phyloP scores from a whole-genome alignment of 345 rosid genomes.

The Aquilaria yunnanensis region DNA sequence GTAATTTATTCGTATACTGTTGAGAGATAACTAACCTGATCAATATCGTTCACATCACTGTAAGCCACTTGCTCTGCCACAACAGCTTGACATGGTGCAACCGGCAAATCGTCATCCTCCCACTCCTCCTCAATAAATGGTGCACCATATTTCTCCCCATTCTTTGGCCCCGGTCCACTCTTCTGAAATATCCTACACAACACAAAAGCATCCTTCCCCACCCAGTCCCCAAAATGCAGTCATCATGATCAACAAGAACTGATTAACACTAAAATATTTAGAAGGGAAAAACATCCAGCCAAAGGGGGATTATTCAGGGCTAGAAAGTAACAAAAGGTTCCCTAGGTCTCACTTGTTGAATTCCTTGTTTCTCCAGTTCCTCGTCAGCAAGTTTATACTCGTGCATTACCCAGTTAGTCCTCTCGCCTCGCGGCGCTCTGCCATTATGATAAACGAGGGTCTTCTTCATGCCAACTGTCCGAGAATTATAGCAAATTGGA shows the following conservation, averaged over 20 bases:
- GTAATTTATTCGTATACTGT: too few relatives aligned
- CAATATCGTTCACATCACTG: slow-evolving; percentile 43
- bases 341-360: slow-evolving; percentile 51
- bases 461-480: slow-evolving; percentile 87
- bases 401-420: slow-evolving; percentile 97
- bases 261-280: background rate
- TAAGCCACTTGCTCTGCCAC: slow-evolving; percentile 31
- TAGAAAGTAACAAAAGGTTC: background rate
- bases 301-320: background rate
- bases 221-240: slow-evolving; percentile 12
- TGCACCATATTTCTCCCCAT: slow-evolving; percentile 96
- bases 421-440: slow-evolving; percentile 82
- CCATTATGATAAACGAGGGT: slow-evolving; percentile 90
- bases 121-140: slow-evolving; percentile 95
- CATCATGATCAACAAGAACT: background rate
- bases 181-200: slow-evolving; percentile 88
- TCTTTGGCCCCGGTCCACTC: slow-evolving; percentile 97
- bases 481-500: slow-evolving; percentile 34
- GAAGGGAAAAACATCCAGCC: background rate
- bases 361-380: slow-evolving; percentile 44
- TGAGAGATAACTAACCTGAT: slow-evolving; percentile 43
- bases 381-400: slow-evolving; percentile 76
- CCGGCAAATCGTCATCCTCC: slow-evolving; percentile 59
- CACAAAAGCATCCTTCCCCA: slow-evolving; percentile 72
- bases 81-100: slow-evolving; percentile 40